phyloP scores from a whole-genome alignment of 2,329 filamentous ascomycete genomes.

The Alternaria brassicicola region DNA sequence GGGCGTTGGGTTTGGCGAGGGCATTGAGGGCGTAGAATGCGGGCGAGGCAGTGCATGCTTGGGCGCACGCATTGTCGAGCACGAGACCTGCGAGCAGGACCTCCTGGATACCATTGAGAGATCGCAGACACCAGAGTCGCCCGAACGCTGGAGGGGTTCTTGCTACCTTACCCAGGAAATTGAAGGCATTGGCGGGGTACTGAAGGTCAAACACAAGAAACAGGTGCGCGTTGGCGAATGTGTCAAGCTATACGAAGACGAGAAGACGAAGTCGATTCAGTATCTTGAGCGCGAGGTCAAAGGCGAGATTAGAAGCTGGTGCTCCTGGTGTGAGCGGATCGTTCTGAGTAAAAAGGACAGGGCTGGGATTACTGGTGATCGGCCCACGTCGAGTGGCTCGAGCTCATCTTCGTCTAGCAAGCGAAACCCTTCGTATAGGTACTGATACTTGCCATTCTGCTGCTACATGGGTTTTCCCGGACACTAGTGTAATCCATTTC shows the following conservation, averaged over 20 bases:
- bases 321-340: conserved; percentile 85
- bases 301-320: conserved; percentile 79
- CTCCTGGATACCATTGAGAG: conserved; percentile 62
- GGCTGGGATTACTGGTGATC: conserved; percentile 19
- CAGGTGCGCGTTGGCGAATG: conserved; percentile 81
- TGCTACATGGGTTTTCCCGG: background rate
- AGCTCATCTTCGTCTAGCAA: conserved; percentile 23
- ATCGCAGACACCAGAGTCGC: conserved; percentile 32
- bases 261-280: conserved; percentile 51
- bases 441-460: background rate
- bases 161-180: conserved; percentile 89
- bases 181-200: conserved; percentile 83
- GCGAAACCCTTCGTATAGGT: conserved; percentile 7
- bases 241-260: conserved; percentile 81
- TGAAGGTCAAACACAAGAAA: conserved; percentile 87
- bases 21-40: conserved; percentile 85
- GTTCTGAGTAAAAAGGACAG: conserved; percentile 64
- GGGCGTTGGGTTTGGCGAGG: conserved; percentile 86
- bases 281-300: conserved; percentile 73
- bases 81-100: conserved; percentile 83
- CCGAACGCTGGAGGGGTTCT: conserved; percentile 61
- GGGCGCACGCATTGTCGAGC: conserved; percentile 76
- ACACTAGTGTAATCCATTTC: background rate
- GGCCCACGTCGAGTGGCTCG: conserved; percentile 24
- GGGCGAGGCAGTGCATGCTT: conserved; percentile 78